phyloP scores from a whole-genome alignment of 768 basidiomycete species.

The Xerocomus potaroensis region DNA sequence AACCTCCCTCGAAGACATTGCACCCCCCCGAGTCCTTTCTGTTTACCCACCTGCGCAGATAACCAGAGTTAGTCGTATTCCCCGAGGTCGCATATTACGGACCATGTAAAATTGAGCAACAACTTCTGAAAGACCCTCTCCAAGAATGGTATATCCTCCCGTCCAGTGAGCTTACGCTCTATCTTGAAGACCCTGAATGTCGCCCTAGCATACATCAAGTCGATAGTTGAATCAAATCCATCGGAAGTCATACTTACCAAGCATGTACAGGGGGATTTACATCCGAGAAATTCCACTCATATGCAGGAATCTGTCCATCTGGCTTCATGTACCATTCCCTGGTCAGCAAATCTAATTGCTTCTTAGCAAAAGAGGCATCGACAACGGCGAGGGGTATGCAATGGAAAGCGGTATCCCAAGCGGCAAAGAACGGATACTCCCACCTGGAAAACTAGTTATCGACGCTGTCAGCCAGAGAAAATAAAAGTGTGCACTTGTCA shows the following conservation, averaged over 20 bases:
- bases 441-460: slow-evolving; percentile 45
- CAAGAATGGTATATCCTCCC: slow-evolving; percentile 86
- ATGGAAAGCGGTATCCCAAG: slow-evolving; percentile 99
- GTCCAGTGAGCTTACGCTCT: slow-evolving; percentile 90
- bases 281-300: slow-evolving; percentile 99
- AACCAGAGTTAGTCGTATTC: not conserved
- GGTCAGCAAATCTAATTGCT: slow-evolving; percentile 92
- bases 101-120: slow-evolving; percentile 96
- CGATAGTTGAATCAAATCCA: not conserved
- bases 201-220: slow-evolving; percentile 49
- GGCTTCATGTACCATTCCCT: slow-evolving; percentile 99
- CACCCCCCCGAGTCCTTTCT: slow-evolving; percentile 93
- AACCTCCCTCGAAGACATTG: slow-evolving; percentile 98
- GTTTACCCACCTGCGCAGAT: slow-evolving; percentile 83
- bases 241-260: slow-evolving; percentile 49
- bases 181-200: slow-evolving; percentile 99
- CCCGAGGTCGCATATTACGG: slow-evolving; percentile 11
- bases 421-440: slow-evolving; percentile 99
- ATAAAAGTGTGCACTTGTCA: slow-evolving; percentile 66
- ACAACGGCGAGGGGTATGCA: slow-evolving; percentile 96
- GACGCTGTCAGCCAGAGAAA: not conserved
- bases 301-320: slow-evolving; percentile 97
- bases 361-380: slow-evolving; percentile 94
- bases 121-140: slow-evolving; percentile 99
- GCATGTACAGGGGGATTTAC: slow-evolving; percentile 99